phyloP scores from a whole-genome alignment of 2,329 filamentous ascomycete species.

The Mollisia scopiformis region DNA sequence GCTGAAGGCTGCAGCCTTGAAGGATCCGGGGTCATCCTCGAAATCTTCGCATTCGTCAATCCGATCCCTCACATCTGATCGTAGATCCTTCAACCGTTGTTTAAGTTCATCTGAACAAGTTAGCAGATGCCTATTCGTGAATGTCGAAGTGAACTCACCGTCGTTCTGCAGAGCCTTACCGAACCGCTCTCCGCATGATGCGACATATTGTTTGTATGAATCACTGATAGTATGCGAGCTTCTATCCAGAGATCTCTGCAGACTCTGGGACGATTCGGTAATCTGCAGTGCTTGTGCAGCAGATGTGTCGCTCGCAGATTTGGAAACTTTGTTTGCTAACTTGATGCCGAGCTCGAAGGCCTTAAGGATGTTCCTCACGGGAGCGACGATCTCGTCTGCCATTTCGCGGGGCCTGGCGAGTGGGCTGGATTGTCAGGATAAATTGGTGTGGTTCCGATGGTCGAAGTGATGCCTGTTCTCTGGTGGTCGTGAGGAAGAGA shows the following conservation, averaged over 20 bases:
- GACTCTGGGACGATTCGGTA: constrained; percentile 26
- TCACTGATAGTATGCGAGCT: constrained; percentile 27
- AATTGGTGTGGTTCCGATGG: not conserved
- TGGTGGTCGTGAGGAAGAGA: not conserved
- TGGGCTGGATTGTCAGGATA: constrained; percentile 4
- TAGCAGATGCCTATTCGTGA: constrained; percentile 1
- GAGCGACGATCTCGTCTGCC: constrained; percentile 29
- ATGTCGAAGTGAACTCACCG: constrained; percentile 23
- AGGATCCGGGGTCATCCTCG: constrained; percentile 32
- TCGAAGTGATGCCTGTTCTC: not conserved
- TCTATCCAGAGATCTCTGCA: constrained; percentile 29
- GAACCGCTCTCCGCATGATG: constrained; percentile 30
- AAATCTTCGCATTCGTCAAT: constrained; percentile 32
- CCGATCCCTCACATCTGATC: constrained; percentile 32
- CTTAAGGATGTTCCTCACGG: constrained; percentile 34
- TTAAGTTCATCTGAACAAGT: constrained; percentile 26
- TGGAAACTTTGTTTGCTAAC: constrained; percentile 28
- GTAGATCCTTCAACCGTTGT: constrained; percentile 31
- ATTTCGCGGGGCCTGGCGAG: constrained; percentile 16
- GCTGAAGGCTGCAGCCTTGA: constrained; percentile 27
- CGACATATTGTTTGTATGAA: constrained; percentile 28
- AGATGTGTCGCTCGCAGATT: constrained; percentile 25
- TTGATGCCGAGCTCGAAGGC: constrained; percentile 33
- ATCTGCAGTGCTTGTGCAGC: constrained; percentile 30
- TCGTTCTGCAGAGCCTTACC: constrained; percentile 29